These are phyloP conservation scores for Lotus japonicus DNA, from an alignment of 306 rosid genomes.

Conservation along the genomic window DNA sequence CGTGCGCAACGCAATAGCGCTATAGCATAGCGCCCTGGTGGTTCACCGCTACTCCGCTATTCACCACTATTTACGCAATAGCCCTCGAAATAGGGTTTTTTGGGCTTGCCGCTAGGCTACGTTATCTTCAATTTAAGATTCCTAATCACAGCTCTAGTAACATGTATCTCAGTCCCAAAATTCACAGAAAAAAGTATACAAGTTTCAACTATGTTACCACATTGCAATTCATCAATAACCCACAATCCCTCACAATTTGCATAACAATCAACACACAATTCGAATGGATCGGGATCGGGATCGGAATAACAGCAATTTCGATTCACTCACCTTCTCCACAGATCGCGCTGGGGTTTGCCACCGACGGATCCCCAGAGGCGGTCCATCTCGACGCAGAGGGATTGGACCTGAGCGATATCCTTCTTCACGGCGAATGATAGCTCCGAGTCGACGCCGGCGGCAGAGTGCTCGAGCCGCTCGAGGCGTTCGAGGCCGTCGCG, in stretches of 20 bases:
- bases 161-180: background rate
- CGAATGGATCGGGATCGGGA: background rate
- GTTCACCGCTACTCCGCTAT: no score
- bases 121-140: no score
- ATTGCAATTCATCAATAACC: background rate
- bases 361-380: constrained; percentile 69
- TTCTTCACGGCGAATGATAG: constrained; percentile 49
- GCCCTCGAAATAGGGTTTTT: no score
- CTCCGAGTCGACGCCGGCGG: constrained; percentile 35
- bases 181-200: no score
- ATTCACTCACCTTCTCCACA: constrained; percentile 81
- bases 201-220: background rate
- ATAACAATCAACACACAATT: background rate
- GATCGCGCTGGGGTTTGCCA: constrained; percentile 79
- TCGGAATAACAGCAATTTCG: background rate
- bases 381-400: constrained; percentile 77
- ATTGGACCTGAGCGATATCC: constrained; percentile 68
- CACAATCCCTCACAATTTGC: background rate
- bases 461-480: constrained; percentile 55
- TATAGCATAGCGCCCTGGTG: no score
- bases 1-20: no score
- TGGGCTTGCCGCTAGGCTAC: no score
- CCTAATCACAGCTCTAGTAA: background rate
- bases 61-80: no score
- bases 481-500: constrained; percentile 70